Base-by-base conservation (phyloP, 768 basidiomycete genomes). In the Suillus brevipes region DNA sequence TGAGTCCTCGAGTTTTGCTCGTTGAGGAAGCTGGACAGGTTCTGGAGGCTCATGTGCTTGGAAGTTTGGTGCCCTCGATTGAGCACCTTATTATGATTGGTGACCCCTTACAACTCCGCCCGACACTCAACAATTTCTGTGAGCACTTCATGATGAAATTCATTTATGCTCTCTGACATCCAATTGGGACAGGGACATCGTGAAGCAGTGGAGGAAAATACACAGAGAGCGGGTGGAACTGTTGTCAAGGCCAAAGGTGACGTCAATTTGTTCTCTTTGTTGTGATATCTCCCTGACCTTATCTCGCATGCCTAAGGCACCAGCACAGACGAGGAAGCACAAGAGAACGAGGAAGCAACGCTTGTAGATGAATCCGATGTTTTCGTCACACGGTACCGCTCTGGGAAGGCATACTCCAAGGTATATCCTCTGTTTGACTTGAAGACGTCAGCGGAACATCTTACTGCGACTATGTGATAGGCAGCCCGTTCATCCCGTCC, bases 21-120 rank as follows among this genome's bases (percentile, higher is more conserved):
- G 88, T 93, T 0, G 91, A 94, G 73, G 92, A 93, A 72, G 91
- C 92, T 0, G 92, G 91, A 0, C 91, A 94, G 75, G 89, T 92
- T 2, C 81, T 93, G 36, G 91, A 93, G 75, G 88, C 91, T 4
- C 91, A 93, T 66, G 81, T 92, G 18, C 73, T 92, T 6, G 84
- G 84, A 3, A 84, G 82, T 43, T 79, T 92, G 1, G 89, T 90
- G 3, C 81, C 83, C 0, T 84, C 87, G 4, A 82, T 92, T 0
- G 82, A 92, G 64, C 91, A 93, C 45, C 78, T 93, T 25, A 91
- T 94, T 64, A 78, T 88, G 50, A 92, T 93, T n/a, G 92, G 92
- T 0, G 92, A 94, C 66, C 92, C 91, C 7, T 79, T 84, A 2
- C 92, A 93, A 74, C 80, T 94, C 2, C 84, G 92, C 1, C 91